Evolutionary conservation across 1,284 basidiomycete species (phyloP), one percentile per base, ranked within the genome.

Genomic region (Trametes sp.): DNA sequence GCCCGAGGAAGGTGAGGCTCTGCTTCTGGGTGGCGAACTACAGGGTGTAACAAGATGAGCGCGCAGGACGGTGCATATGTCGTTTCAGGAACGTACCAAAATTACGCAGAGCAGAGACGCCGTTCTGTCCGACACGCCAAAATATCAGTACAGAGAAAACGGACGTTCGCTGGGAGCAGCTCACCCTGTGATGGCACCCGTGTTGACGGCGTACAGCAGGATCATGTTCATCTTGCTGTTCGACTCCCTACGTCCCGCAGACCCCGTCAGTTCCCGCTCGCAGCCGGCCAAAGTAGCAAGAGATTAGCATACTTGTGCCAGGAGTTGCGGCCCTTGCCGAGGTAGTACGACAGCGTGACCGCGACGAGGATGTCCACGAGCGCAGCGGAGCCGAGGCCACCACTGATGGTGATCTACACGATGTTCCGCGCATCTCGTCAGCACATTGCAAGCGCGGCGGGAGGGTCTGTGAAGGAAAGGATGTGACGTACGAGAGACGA

Each of bases 351-450:
- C 31, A 61, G 59, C 29, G 48, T 52, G 36, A 54, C 16, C 11
- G 59, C 59, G 54, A 61, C 59, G 49, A 61, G 59, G 28, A 61
- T 36, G 49, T 61, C 59, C 11, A 61, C 59, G 49, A 61, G 48
- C 3, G 59, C 59, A 16, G 59, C 59, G 16, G 54, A 44, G 13
- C 59, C 59, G 16, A 61, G 54, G 21, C 59, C 59, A 14, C 54
- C 59, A 29, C 59, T 61, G 54, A 61, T 52, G 14, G 59, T 61
- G 28, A 52, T 46, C 59, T 61, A 28, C 7, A n/a, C 31, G 2
- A 28, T 2, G 6, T 19, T 29, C 8, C 9, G 24, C 7, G 3
- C 28, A 3, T n/a, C 9, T 6, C 16, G 42, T 19, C 24, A 28
- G 21, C 19, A 41, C 8, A n/a, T 36, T 36, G 21, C 4, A 38